Evolutionary conservation across 2,329 filamentous ascomycete species (phyloP), one percentile per base, ranked within the genome.

Genomic region (Alternaria longipes): DNA sequence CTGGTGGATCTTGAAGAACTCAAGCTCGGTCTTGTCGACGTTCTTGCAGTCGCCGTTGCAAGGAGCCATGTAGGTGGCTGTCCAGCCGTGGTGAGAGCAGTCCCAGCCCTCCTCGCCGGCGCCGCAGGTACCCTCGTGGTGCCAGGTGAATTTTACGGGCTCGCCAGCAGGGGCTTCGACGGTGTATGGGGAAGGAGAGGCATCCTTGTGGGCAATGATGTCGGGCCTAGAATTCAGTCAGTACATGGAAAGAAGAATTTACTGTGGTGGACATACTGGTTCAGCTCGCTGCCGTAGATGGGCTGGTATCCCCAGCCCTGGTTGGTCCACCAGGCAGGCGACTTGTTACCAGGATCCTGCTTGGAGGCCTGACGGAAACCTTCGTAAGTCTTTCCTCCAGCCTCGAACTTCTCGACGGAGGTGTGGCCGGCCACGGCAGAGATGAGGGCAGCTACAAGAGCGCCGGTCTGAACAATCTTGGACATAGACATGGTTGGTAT

Each of bases 1-100:
- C 57, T 77, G 53, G 60, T 76, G 69, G 54, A 77, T 76, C 70
- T 77, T 77, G 73, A 76, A 76, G 65, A 76, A 77, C 22, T 66
- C 45, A 16, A 77, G 71, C 22, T 71, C 30, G 11, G 66, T 72
- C 64, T 75, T 75, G 41, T 73, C 67, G 45, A 75, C 69, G 44
- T 73, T 59, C 50, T 66, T 66, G 66, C 74, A 76, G 64, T 77
- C 74, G n/a, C 74, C 74, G n/a, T 71, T 63, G 70, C 74, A 76
- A 2, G 70, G 51, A 9, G 74, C 74, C 41, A 77, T 64, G 56
- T 69, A 77, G 9, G 72, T 74, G 44, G 73, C 59, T n/a, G 74
- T 76, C 67, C 68, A 74, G 51, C 74, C 73, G 58, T 76, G 74
- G 62, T 77, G 74, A 28, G 63, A 68, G 69, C 73, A 76, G 60